Percentiles rank a stretch among this genome's conserved stretches.
Conservation (phyloP, 2,329 filamentous ascomycete genomes). For the Bipolaris cookei region DNA sequence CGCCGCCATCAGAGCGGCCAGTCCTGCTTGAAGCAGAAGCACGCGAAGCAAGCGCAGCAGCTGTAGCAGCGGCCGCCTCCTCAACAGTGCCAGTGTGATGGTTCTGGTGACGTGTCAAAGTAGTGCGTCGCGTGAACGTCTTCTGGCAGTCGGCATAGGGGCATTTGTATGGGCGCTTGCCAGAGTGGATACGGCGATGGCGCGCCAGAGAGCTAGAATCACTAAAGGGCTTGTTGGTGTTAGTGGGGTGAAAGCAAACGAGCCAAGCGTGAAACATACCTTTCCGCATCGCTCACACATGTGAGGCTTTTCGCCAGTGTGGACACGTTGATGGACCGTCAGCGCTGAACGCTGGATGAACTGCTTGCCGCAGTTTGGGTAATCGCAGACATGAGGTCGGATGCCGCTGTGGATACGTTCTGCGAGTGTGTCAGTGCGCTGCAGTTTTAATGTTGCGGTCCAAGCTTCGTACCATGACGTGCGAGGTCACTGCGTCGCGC, state of each 20-base stretch:
- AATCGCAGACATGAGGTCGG: conserved; percentile 90
- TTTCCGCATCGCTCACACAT: conserved; percentile 97
- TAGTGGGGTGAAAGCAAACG: conserved; percentile 22
- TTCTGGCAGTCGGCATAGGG: conserved; percentile 97
- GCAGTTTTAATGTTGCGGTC: conserved; percentile 34
- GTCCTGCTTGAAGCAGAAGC: conserved; percentile 56
- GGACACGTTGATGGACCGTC: conserved; percentile 92
- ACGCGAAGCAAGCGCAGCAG: conserved; percentile 75
- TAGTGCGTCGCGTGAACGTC: conserved; percentile 95
- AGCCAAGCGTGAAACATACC: conserved; percentile 60
- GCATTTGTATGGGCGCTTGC: conserved; percentile 96
- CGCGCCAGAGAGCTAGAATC: conserved; percentile 93
- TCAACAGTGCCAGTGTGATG: conserved; percentile 95
- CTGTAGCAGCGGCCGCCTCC: conserved; percentile 87
- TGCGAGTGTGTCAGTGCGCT: conserved; percentile 53
- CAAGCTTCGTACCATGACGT: conserved; percentile 77
- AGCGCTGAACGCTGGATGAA: conserved; percentile 97
- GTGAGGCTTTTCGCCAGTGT: conserved; percentile 97
- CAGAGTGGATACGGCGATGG: conserved; percentile 92
- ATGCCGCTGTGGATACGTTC: conserved; percentile 95
- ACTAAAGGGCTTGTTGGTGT: conserved; percentile 77
- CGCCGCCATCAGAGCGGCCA: conserved; percentile 72
- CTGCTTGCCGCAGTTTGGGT: conserved; percentile 86
- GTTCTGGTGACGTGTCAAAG: conserved; percentile 92
- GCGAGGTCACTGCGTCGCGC: conserved; percentile 92